phyloP scores from a whole-genome alignment of 179 eudicot species.

The Vitellaria paradoxa region DNA sequence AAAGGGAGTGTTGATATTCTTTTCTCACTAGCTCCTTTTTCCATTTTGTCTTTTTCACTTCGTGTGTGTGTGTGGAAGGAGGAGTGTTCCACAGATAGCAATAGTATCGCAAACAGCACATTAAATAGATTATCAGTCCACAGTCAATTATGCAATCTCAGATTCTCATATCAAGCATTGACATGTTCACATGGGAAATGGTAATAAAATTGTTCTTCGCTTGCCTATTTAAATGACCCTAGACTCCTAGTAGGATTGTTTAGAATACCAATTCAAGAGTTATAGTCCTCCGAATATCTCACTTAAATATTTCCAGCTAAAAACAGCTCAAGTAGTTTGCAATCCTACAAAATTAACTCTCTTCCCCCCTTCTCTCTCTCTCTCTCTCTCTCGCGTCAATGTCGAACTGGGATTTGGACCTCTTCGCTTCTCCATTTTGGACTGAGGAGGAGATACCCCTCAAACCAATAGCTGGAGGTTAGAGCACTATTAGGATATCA shows the following conservation, averaged over 20 bases:
- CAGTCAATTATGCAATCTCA: not conserved
- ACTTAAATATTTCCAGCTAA: not conserved
- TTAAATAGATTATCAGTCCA: too few relatives aligned
- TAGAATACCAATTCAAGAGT: not conserved
- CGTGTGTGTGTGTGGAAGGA: not conserved
- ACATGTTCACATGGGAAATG: conserved; percentile 5
- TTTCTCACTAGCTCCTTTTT: not conserved
- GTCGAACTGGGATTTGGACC: not conserved
- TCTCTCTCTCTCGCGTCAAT: not conserved
- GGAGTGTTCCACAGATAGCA: not conserved
- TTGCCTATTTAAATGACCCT: not conserved
- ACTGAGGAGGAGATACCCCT: not conserved
- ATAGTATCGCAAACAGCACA: not conserved
- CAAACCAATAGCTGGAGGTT: not conserved
- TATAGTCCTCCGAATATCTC: not conserved
- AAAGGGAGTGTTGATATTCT: not conserved
- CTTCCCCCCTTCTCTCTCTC: not conserved
- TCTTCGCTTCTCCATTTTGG: not conserved
- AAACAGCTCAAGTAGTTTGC: not conserved
- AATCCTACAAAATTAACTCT: not conserved
- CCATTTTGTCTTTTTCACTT: not conserved
- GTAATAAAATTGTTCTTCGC: not conserved
- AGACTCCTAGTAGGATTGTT: not conserved
- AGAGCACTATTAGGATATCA: not conserved
- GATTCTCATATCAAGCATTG: not conserved